Evolutionary conservation across 192 early-diverging fungal genomes (phyloP).

Genomic region (Polychytrium aggregatum): DNA sequence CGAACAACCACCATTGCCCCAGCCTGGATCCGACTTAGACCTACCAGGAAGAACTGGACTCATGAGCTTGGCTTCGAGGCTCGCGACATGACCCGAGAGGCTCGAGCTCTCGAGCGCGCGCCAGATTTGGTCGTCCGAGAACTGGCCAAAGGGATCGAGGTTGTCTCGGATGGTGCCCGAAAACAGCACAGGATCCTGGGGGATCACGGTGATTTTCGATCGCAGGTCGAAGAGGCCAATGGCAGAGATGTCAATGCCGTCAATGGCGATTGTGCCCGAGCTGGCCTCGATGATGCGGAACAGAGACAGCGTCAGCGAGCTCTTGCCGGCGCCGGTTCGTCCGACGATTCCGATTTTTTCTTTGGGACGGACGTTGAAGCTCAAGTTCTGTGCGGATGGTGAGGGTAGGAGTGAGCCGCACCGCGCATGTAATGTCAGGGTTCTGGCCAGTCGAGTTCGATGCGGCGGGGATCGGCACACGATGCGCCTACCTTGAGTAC

Average conservation of each 20-base stretch:
- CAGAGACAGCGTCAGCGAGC: constrained; percentile 58
- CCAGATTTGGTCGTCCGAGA: constrained; percentile 34
- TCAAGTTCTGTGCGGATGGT: constrained; percentile 1
- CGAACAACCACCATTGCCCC: neutral
- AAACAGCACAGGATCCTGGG: constrained; percentile 59
- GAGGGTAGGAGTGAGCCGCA: neutral
- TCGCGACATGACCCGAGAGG: constrained; percentile 51
- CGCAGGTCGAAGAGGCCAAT: constrained; percentile 67
- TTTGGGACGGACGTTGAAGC: constrained; percentile 20
- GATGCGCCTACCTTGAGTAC: constrained; percentile 69
- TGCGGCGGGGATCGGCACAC: too few species aligned
- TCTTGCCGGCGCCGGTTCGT: constrained; percentile 59
- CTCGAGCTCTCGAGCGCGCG: constrained; percentile 43
- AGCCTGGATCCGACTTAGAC: neutral
- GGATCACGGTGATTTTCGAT: constrained; percentile 62
- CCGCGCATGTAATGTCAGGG: neutral
- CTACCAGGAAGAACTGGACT: constrained; percentile 39
- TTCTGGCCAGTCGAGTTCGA: too few species aligned
- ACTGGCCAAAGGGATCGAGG: constrained; percentile 37
- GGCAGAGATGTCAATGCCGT: constrained; percentile 56
- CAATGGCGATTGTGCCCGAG: constrained; percentile 55
- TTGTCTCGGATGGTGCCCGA: constrained; percentile 49
- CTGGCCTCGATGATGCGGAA: constrained; percentile 72
- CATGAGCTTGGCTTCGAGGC: constrained; percentile 50
- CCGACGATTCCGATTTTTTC: constrained; percentile 48